Percentiles rank a stretch among this genome's conserved stretches.
phyloP scores from a whole-genome alignment of 2,329 filamentous ascomycete species.

The Ceratocystis alfenasii region DNA sequence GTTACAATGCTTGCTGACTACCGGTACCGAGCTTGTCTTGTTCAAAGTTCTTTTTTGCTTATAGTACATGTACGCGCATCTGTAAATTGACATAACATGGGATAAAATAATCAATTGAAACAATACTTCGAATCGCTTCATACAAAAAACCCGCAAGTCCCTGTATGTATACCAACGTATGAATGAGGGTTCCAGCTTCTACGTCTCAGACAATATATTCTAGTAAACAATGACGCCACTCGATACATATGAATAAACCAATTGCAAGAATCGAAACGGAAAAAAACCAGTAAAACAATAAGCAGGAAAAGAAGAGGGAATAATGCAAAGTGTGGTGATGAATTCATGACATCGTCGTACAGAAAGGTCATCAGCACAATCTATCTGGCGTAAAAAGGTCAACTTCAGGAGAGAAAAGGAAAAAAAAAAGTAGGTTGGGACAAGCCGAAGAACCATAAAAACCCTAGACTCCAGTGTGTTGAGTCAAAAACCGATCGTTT shows the following conservation, averaged over 20 bases:
- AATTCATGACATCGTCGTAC: conserved; percentile 11
- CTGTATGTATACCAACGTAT: not conserved
- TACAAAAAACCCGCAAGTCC: not conserved
- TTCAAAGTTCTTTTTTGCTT: no score
- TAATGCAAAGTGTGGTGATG: conserved; percentile 9
- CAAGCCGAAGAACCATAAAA: not conserved
- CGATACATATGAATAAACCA: not conserved
- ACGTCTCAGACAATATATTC: conserved; percentile 6
- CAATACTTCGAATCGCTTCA: not conserved
- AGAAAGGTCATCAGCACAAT: conserved; percentile 8
- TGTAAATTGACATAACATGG: not conserved
- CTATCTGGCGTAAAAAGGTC: conserved; percentile 10
- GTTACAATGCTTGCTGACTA: no score
- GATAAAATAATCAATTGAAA: conserved; percentile 3
- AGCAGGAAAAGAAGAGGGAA: conserved; percentile 11
- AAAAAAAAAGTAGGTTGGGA: conserved; percentile 4
- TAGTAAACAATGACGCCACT: conserved; percentile 11
- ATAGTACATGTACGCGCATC: no score
- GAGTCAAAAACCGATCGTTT: not conserved
- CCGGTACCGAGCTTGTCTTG: no score
- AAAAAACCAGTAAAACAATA: conserved; percentile 2
- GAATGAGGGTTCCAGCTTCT: not conserved
- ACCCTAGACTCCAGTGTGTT: not conserved
- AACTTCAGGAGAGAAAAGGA: conserved; percentile 5
- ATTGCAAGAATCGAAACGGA: not conserved